A percentile compares a stretch with the other conserved stretches of the same genome.
phyloP scores from a whole-genome alignment of 805 yeast species.

The Candida easanensis region DNA sequence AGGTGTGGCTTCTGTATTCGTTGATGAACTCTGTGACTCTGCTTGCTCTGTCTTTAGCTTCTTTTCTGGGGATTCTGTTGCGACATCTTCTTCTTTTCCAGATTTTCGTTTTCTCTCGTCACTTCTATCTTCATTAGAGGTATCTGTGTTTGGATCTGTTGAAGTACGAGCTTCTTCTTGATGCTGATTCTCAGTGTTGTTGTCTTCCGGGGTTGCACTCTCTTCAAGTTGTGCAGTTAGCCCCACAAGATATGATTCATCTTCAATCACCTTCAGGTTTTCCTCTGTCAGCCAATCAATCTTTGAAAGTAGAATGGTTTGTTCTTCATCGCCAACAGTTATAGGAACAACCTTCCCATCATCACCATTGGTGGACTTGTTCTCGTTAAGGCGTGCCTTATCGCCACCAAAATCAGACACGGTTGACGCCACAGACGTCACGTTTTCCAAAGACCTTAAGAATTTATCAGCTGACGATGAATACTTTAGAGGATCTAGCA shows the following conservation, averaged over 20 bases:
- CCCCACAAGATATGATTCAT: constrained; percentile 19
- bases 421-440: constrained; percentile 20
- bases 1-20: too few relatives aligned
- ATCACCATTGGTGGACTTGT: background rate
- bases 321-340: constrained; percentile 20
- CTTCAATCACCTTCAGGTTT: constrained; percentile 20
- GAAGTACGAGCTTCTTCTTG: constrained; percentile 1
- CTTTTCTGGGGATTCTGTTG: constrained; percentile 22
- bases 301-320: constrained; percentile 22
- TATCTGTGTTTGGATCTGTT: too few relatives aligned
- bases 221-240: constrained; percentile 15
- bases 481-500: constrained; percentile 42
- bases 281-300: constrained; percentile 27
- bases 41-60: constrained; percentile 14
- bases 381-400: background rate
- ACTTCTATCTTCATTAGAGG: too few relatives aligned
- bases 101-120: constrained; percentile 5
- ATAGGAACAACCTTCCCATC: constrained; percentile 8
- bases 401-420: constrained; percentile 10
- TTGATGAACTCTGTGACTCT: too few relatives aligned
- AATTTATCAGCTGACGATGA: constrained; percentile 39
- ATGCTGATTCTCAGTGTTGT: constrained; percentile 1
- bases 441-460: constrained; percentile 38
- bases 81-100: background rate
- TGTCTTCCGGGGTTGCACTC: background rate